phyloP scores from a whole-genome alignment of 2,329 filamentous ascomycete genomes.

The Colletotrichum sp. region DNA sequence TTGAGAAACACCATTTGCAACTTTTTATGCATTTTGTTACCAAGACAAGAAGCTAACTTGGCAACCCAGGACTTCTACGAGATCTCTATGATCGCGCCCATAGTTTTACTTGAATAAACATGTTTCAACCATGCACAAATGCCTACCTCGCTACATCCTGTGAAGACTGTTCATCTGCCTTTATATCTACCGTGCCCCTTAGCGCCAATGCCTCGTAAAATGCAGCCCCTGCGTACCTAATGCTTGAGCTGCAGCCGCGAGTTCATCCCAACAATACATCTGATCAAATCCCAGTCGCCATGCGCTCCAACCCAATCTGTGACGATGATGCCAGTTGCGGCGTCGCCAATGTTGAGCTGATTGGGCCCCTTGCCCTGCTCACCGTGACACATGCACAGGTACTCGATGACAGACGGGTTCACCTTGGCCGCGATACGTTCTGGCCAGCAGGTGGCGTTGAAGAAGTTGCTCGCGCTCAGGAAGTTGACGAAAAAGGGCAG shows the following conservation, averaged over 20 bases:
- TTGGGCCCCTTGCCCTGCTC: constrained; percentile 54
- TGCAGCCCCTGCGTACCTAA: constrained; percentile 25
- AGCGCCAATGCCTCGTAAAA: neutral
- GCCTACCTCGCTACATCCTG: neutral
- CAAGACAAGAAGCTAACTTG: neutral
- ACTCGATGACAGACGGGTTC: constrained; percentile 76
- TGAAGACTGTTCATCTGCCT: neutral
- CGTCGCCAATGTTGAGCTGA: constrained; percentile 66
- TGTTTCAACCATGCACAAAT: neutral
- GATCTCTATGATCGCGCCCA: neutral
- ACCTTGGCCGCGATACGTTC: constrained; percentile 87
- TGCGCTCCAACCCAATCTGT: constrained; percentile 91
- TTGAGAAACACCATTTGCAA: constrained; percentile 29
- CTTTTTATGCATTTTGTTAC: neutral
- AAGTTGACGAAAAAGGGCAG: constrained; percentile 87
- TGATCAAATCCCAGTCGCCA: constrained; percentile 89
- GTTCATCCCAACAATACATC: constrained; percentile 92
- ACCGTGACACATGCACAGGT: constrained; percentile 64
- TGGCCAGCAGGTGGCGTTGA: constrained; percentile 90
- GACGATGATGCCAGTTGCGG: constrained; percentile 84
- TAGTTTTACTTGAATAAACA: neutral
- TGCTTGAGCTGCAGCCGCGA: constrained; percentile 62
- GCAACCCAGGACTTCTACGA: neutral
- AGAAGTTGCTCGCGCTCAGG: constrained; percentile 90
- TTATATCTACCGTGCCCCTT: neutral